Evolutionary conservation across 2,329 filamentous ascomycete genomes (phyloP).

Genomic region (Phoma herbarum): DNA sequence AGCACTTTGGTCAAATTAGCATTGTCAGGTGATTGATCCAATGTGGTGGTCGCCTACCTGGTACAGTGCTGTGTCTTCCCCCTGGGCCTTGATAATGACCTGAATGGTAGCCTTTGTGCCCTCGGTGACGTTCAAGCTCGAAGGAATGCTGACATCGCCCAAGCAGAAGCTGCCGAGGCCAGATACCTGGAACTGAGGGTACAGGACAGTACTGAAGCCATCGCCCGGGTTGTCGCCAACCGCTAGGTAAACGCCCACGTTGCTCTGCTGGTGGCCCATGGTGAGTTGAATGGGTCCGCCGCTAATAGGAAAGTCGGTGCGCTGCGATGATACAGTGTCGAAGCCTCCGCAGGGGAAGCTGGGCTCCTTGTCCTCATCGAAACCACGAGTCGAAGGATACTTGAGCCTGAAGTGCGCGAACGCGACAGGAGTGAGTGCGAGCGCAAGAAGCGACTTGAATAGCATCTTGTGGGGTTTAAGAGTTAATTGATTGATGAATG

Average conservation of each 20-base stretch:
- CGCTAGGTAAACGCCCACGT: conserved; percentile 63
- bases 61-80: conserved; percentile 70
- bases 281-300: conserved; percentile 62
- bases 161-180: conserved; percentile 73
- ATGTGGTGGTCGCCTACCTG: conserved; percentile 55
- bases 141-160: conserved; percentile 64
- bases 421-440: conserved; percentile 55
- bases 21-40: conserved; percentile 4
- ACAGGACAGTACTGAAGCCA: conserved; percentile 75
- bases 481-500: conserved; percentile 1
- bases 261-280: conserved; percentile 62
- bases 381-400: conserved; percentile 62
- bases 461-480: conserved; percentile 42
- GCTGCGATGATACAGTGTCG: conserved; percentile 53
- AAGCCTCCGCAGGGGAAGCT: conserved; percentile 63
- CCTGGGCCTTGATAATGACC: conserved; percentile 70
- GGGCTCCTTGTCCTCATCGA: conserved; percentile 57
- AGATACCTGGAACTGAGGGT: conserved; percentile 67
- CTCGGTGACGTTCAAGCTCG: conserved; percentile 61
- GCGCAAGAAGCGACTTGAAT: conserved; percentile 46
- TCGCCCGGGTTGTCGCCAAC: conserved; percentile 62
- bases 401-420: conserved; percentile 66
- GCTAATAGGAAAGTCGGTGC: conserved; percentile 59
- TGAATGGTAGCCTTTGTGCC: conserved; percentile 73
- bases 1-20: conserved; percentile 62